phyloP scores from a whole-genome alignment of 140 eudicot genomes.

The Senecio squalidus region DNA sequence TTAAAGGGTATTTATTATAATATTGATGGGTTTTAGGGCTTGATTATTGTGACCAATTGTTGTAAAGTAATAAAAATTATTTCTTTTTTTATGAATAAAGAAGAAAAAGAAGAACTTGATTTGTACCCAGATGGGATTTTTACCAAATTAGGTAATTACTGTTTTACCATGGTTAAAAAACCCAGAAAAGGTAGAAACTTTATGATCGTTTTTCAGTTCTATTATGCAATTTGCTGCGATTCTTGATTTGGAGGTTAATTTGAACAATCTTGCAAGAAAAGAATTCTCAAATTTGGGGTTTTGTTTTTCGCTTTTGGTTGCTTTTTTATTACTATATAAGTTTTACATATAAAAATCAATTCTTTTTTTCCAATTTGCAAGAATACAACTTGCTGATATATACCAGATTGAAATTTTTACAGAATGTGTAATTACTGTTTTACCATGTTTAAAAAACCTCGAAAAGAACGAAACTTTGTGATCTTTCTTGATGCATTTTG shows the following conservation, averaged over 20 bases:
- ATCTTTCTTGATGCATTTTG: neutral
- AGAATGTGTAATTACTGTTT: slow-evolving; percentile 1
- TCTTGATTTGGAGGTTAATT: too few species aligned
- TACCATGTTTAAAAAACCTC: slow-evolving; percentile 1
- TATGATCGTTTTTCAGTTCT: slow-evolving; percentile 6
- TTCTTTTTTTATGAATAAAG: neutral
- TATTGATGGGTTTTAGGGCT: neutral
- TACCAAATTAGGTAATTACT: neutral
- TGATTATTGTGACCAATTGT: neutral
- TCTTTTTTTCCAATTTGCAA: neutral
- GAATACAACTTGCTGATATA: slow-evolving; percentile 10
- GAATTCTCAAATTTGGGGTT: too few species aligned
- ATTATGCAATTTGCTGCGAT: too few species aligned
- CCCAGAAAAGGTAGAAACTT: neutral
- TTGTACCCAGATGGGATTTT: neutral
- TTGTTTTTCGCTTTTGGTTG: too few species aligned
- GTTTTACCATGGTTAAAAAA: slow-evolving; percentile 8
- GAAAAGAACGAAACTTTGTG: neutral
- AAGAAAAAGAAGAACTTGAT: slow-evolving; percentile 13
- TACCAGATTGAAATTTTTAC: neutral
- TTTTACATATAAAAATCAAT: neutral
- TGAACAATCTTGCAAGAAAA: too few species aligned
- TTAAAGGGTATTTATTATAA: neutral
- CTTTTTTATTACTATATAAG: too few species aligned
- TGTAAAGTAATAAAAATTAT: neutral